Base-by-base conservation (phyloP, 1,284 basidiomycete species). In the Papiliotrema flavescens region DNA sequence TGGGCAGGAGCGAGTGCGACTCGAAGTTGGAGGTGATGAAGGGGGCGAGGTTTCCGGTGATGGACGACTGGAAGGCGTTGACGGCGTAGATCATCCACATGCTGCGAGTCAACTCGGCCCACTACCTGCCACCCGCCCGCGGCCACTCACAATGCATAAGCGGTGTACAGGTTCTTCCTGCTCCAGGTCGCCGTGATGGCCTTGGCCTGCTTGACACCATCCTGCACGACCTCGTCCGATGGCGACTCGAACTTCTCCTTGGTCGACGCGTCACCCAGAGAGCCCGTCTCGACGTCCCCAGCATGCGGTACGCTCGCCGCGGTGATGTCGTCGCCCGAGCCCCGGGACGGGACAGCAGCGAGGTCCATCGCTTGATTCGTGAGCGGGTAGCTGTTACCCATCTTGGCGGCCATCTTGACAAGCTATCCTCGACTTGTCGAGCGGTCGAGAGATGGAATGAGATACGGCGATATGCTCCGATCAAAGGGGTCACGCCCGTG, bases 61-160 rank as follows among this genome's bases (percentile, higher is more conserved):
- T 64, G 13, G 63, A 65, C 9, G 52, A 49, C 47, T 73, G 67
- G 57, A 75, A 72, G 3, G 69, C 71, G 43, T 68, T 71, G 48
- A 67, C 65, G 23, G 62, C 54, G 53, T 72, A 74, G 35, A 63
- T 55, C 35, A 71, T 55, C 56, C 60, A 74, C 63, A 72, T 67
- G 54, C 71, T 73, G 53, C 8, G 22, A 2, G 47, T 54, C 9
- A 49, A 11, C 11, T 32, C 6, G 28, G 54, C 19, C 19, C 8
- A 14, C 11, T 42, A 20, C 40, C 19, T 14, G 8, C 19, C 19
- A 8, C 40, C 11, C 20, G 19, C 11, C 23, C 11, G 24, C 11
- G 20, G 20, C 26, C 15, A 59, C 71, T 56, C 32, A 70, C 70
- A 65, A 62, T 51, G 59, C 15, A 51, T 69, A 74, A n/a, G 62